Percentiles rank a stretch among this genome's conserved stretches.
Conservation (phyloP, 202 grass and related monocot genomes). For the Panicum hallii region DNA sequence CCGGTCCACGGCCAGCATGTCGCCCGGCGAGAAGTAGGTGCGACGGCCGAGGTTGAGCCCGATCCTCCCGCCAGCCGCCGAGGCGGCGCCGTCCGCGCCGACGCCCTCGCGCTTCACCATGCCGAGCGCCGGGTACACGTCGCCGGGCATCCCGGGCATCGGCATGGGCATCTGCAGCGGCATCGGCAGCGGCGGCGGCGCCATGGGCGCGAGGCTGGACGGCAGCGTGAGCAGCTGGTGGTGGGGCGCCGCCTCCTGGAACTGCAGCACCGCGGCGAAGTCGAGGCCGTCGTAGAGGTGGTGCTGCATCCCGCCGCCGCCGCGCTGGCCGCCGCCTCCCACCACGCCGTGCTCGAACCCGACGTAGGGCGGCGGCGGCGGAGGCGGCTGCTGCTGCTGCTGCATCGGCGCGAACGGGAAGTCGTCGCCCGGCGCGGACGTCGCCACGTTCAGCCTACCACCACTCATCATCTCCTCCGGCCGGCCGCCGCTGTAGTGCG, state of each 20-base stretch:
- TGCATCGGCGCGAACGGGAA: constrained; percentile 49
- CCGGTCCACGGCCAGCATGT: constrained; percentile 66
- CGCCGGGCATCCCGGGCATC: constrained; percentile 46
- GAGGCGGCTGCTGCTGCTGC: constrained; percentile 18
- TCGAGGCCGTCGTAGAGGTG: constrained; percentile 55
- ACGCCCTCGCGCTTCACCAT: constrained; percentile 73
- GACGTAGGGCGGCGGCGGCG: constrained; percentile 24
- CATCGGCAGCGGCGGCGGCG: constrained; percentile 45
- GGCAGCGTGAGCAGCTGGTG: constrained; percentile 51
- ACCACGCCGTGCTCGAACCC: constrained; percentile 47
- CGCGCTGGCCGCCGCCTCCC: not conserved
- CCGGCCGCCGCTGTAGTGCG: not conserved
- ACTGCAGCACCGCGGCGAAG: constrained; percentile 52
- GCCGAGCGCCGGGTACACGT: constrained; percentile 47
- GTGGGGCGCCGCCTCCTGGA: constrained; percentile 39
- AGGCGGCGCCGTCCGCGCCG: not conserved
- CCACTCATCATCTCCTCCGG: constrained; percentile 51
- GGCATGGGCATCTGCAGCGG: constrained; percentile 44
- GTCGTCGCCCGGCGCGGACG: constrained; percentile 26
- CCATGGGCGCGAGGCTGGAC: constrained; percentile 28
- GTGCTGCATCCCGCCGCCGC: constrained; percentile 18
- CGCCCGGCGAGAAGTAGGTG: constrained; percentile 79
- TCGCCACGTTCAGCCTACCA: constrained; percentile 41
- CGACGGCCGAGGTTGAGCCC: constrained; percentile 79
- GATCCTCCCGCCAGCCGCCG: constrained; percentile 48